A percentile compares a stretch with the other conserved stretches of the same genome.
These are phyloP conservation scores for Calonectria leucothoes DNA, from an alignment of 2,329 filamentous ascomycete genomes.

Conservation along the genomic window DNA sequence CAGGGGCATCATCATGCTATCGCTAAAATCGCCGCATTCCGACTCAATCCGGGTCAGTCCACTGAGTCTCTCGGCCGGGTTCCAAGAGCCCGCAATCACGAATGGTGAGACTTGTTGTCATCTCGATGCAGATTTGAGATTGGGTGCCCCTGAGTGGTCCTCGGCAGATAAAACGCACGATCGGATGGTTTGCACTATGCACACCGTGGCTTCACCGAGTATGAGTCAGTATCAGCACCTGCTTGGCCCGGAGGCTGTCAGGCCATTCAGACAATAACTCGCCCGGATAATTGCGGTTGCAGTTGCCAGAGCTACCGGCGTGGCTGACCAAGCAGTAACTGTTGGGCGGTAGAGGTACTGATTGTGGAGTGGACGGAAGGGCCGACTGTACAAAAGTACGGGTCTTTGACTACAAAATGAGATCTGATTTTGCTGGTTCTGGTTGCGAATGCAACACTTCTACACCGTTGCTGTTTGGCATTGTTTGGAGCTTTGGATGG, in stretches of 20 bases:
- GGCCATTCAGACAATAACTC: neutral
- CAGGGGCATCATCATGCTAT: slow-evolving; percentile 28
- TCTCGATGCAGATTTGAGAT: slow-evolving; percentile 13
- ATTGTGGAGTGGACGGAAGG: neutral
- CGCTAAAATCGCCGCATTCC: slow-evolving; percentile 20
- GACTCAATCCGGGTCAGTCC: slow-evolving; percentile 24
- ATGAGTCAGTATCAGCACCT: slow-evolving; percentile 17
- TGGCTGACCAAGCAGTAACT: neutral
- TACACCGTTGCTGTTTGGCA: neutral
- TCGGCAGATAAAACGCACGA: slow-evolving; percentile 20
- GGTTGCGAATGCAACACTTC: neutral
- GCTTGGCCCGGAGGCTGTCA: neutral
- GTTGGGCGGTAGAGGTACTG: neutral
- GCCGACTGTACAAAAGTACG: neutral
- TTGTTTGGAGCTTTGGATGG: neutral
- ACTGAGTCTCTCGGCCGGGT: slow-evolving; percentile 7
- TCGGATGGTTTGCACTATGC: slow-evolving; percentile 6
- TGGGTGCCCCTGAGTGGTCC: neutral
- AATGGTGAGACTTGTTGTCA: neutral
- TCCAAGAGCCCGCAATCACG: neutral
- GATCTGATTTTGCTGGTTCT: neutral
- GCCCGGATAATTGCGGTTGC: neutral
- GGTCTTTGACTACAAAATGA: neutral
- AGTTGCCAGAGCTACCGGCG: neutral
- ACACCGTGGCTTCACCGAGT: slow-evolving; percentile 24